A percentile compares a stretch with the other conserved stretches of the same genome.
Evolutionary conservation across 2,329 filamentous ascomycete species (phyloP).

Genomic region (Scedosporium minutisporum): DNA sequence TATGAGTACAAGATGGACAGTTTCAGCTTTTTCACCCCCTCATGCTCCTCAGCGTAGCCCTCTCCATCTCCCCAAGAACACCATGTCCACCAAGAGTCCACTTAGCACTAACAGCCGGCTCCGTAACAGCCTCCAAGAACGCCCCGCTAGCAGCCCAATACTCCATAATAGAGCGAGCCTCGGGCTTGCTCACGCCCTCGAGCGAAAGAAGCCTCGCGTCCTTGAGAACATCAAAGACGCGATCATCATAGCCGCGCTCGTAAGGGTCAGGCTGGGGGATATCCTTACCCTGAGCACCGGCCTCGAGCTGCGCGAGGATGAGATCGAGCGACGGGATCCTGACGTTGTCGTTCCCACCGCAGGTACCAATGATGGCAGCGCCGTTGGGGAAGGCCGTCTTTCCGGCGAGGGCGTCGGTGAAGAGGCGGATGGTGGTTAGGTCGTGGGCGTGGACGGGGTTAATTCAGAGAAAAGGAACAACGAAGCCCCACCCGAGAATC

Average conservation of each 20-base stretch:
- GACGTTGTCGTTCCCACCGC: conserved; percentile 61
- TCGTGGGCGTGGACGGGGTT: conserved; percentile 79
- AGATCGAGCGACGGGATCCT: conserved; percentile 57
- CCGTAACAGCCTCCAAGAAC: conserved; percentile 59
- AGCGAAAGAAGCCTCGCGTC: conserved; percentile 46
- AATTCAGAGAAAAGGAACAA: no score
- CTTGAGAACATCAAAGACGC: conserved; percentile 43
- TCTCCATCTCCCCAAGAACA: conserved; percentile 78
- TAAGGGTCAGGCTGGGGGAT: conserved; percentile 41
- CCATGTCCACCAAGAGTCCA: conserved; percentile 77
- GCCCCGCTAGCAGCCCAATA: conserved; percentile 88
- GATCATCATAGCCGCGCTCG: conserved; percentile 45
- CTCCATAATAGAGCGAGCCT: conserved; percentile 75
- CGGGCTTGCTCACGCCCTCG: conserved; percentile 59
- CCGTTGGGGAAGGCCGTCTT: conserved; percentile 54
- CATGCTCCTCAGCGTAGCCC: conserved; percentile 43
- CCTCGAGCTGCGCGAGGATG: conserved; percentile 48
- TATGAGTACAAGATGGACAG: neutral
- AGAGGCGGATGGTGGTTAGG: conserved; percentile 64
- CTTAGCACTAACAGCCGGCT: conserved; percentile 65
- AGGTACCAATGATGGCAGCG: conserved; percentile 67
- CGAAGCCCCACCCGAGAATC: conserved; percentile 7
- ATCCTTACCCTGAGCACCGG: conserved; percentile 26
- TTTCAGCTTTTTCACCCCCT: conserved; percentile 25
- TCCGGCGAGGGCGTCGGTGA: conserved; percentile 62